Conservation (phyloP, 768 basidiomycete genomes). For the Xerocomus potaroensis region DNA sequence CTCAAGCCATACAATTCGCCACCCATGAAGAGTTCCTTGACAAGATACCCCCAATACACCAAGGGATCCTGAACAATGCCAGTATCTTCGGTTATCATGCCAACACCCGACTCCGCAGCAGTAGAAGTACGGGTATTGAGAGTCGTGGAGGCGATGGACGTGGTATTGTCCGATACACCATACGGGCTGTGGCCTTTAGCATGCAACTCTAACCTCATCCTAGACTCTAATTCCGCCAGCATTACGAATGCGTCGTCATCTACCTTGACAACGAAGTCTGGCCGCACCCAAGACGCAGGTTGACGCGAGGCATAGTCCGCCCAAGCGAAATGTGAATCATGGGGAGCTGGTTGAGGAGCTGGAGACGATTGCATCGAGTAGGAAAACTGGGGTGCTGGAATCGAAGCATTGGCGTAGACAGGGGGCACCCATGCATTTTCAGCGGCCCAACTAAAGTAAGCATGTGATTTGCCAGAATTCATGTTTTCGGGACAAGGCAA, state of each 20-base stretch:
- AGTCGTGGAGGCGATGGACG: conserved; percentile 3
- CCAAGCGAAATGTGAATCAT: conserved; percentile 64
- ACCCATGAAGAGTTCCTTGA: conserved; percentile 92
- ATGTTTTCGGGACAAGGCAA: conserved; percentile 89
- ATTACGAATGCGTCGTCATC: conserved; percentile 97
- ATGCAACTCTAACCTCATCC: conserved; percentile 75
- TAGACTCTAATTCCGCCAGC: conserved; percentile 90
- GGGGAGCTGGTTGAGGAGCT: conserved; percentile 61
- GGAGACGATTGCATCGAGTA: conserved; percentile 57
- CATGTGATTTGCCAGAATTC: conserved; percentile 91
- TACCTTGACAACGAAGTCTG: conserved; percentile 90
- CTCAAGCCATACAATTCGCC: conserved; percentile 91
- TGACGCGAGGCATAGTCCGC: conserved; percentile 40
- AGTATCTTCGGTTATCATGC: conserved; percentile 5
- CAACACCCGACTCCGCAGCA: not conserved
- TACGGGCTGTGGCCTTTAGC: conserved; percentile 31
- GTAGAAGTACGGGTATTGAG: not conserved
- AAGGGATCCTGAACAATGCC: conserved; percentile 52
- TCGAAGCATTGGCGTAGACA: conserved; percentile 48
- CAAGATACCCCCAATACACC: conserved; percentile 86
- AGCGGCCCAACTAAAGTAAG: conserved; percentile 91
- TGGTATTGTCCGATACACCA: conserved; percentile 9
- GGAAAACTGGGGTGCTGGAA: conserved; percentile 48
- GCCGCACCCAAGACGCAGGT: conserved; percentile 69
- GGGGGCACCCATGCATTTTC: conserved; percentile 89